phyloP scores from a whole-genome alignment of 495 filamentous ascomycete genomes.

The Staphylotrichum tortipilum region DNA sequence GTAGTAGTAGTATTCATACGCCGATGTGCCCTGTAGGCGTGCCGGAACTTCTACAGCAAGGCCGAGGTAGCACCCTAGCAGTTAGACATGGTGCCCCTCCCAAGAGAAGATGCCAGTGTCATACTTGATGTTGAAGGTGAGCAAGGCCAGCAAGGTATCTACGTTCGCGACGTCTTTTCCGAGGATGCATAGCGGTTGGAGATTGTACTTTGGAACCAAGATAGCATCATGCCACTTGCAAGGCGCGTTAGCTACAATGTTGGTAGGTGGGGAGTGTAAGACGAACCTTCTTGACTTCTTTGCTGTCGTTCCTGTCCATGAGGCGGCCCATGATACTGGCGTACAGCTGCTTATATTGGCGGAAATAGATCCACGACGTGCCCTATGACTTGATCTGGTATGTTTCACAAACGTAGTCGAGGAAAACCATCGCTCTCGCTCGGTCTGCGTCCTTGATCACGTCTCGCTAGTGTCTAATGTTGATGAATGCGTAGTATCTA shows the following conservation, averaged over 20 bases:
- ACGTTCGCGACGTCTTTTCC: conserved; percentile 23
- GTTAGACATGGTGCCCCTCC: conserved; percentile 15
- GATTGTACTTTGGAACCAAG: conserved; percentile 20
- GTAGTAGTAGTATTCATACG: too few relatives aligned
- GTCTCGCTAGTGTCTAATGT: conserved; percentile 14
- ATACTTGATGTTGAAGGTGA: conserved; percentile 21
- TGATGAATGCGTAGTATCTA: neutral
- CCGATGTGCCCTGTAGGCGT: too few relatives aligned
- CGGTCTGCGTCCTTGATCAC: conserved; percentile 13
- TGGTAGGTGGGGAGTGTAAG: conserved; percentile 8
- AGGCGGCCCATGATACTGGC: conserved; percentile 13
- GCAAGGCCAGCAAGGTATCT: too few relatives aligned
- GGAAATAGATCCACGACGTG: conserved; percentile 16
- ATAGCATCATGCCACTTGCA: conserved; percentile 20
- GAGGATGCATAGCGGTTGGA: conserved; percentile 23
- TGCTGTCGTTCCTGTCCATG: conserved; percentile 20
- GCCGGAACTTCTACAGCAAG: too few relatives aligned
- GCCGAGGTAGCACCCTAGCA: conserved; percentile 11
- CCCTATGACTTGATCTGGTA: conserved; percentile 13
- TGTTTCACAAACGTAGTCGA: conserved; percentile 17
- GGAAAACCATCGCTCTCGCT: conserved; percentile 22
- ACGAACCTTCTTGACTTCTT: conserved; percentile 31
- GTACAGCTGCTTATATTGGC: conserved; percentile 21
- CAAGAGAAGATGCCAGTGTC: conserved; percentile 20
- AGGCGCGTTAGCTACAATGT: neutral